phyloP scores from a whole-genome alignment of 352 stramenopile species.

The Salisapilia sapeloensis region DNA sequence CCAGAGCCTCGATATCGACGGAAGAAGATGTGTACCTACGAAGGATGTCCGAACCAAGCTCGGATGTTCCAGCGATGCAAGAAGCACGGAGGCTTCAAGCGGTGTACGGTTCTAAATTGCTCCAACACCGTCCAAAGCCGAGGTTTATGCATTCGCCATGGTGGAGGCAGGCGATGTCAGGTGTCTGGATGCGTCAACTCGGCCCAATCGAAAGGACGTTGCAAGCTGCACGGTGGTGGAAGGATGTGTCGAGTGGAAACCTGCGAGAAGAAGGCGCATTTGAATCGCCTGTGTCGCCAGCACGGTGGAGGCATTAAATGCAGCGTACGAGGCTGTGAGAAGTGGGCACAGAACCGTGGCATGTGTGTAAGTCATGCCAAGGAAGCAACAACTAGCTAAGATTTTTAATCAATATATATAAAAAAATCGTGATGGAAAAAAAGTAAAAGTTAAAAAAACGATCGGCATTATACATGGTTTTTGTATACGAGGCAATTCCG shows the following conservation, averaged over 20 bases:
- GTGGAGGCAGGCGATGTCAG: conserved; percentile 61
- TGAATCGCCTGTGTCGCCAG: conserved; percentile 69
- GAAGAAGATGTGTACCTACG: conserved; percentile 53
- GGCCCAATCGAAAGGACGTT: conserved; percentile 58
- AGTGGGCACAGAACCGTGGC: conserved; percentile 67
- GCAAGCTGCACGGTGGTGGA: conserved; percentile 36
- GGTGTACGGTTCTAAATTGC: conserved; percentile 44
- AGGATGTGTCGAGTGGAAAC: conserved; percentile 37
- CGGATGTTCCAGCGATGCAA: conserved; percentile 75
- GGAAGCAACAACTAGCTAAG: conserved; percentile 3
- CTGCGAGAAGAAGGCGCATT: conserved; percentile 68
- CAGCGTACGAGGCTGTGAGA: conserved; percentile 37
- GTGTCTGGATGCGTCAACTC: conserved; percentile 30
- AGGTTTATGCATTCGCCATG: conserved; percentile 42
- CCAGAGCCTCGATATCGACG: no score
- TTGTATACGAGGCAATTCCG: neutral
- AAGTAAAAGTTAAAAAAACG: conserved; percentile 1
- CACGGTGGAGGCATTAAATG: conserved; percentile 73
- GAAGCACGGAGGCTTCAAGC: conserved; percentile 67
- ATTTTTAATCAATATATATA: neutral
- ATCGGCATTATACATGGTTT: neutral
- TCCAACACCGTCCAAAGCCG: conserved; percentile 73
- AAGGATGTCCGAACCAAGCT: conserved; percentile 67
- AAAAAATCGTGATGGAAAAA: conserved; percentile 7
- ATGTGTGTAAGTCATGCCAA: conserved; percentile 81